These are phyloP conservation scores for Jimgerdemannia lactiflua DNA, from an alignment of 192 early-diverging fungal species.

Conservation along the genomic window DNA sequence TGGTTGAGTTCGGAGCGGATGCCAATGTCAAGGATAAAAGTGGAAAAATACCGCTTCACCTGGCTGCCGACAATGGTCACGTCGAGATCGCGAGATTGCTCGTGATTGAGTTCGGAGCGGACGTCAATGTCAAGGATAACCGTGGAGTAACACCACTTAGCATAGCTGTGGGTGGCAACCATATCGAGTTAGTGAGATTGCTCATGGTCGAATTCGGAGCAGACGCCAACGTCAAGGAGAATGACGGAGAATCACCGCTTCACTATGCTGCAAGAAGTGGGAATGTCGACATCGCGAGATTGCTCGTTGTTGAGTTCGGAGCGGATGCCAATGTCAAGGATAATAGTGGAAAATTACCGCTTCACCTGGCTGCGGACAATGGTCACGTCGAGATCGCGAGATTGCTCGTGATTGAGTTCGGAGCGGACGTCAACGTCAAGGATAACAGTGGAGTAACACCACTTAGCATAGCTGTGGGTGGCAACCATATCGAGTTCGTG, in stretches of 20 bases:
- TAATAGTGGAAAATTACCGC: neutral
- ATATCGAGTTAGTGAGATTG: neutral
- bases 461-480: too few species aligned
- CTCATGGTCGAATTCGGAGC: constrained; percentile 13
- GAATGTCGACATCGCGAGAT: constrained; percentile 56
- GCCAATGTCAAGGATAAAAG: too few species aligned
- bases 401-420: neutral
- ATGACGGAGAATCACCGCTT: constrained; percentile 67
- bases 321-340: constrained; percentile 36
- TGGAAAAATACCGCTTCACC: too few species aligned
- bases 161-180: constrained; percentile 9
- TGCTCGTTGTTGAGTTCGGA: too few species aligned
- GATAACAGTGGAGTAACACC: neutral
- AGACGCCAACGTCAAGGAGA: constrained; percentile 49
- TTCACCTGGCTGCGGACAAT: neutral
- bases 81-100: too few species aligned
- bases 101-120: too few species aligned
- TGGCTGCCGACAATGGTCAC: too few species aligned
- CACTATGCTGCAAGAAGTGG: constrained; percentile 88
- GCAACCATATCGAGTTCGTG: too few species aligned
- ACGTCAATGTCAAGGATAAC: too few species aligned
- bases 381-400: neutral
- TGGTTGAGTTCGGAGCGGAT: too few species aligned
- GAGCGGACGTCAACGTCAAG: too few species aligned
- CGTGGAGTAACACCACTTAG: constrained; percentile 11